Evolutionary conservation across 75 land plant genomes (phyloP), one percentile per base, ranked within the genome.

Genomic region (Picea sitchensis): DNA sequence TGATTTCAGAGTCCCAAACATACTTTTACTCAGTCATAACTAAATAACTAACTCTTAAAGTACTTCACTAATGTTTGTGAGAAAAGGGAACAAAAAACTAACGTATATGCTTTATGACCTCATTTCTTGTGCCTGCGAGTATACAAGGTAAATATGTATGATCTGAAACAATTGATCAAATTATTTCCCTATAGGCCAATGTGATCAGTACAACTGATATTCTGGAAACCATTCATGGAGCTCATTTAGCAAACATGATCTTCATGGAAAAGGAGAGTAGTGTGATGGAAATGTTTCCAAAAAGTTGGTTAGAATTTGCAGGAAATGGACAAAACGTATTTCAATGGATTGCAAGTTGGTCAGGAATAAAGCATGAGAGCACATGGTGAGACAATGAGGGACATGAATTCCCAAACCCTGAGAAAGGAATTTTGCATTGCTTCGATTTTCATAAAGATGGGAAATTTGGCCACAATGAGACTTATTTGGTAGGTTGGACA

Each of bases 281-380:
- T 5, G 83, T 96, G 60, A 93, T 96, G 93, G 98, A 96, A 82
- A 86, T 94, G 78, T 90, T 88, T 54, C 98, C 97, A 3, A 91
- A 87, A 58, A 94, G 96, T 6, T 96, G 98, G 98, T 64, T 85
- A 3, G 85, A 94, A 77, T 73, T 86, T 2, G 92, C 91, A 13
- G 94, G 98, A 4, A 76, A 78, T 2, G 96, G 96, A 2, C 94
- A 95, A 80, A 86, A 82, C 21, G 90, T 92, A 0, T 90, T 79
- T 71, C 92, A 85, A n/a, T 88, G 91, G 87, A 44, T 92, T 0
- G 92, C 98, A 0, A 81, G 78, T 59, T 89, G 90, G 90, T 82
- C 88, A 1, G 88, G 91, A 14, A 82, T 94, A 79, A 32, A 75
- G 3, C 95, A 96, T 62, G 83, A 80, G 44, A 95, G 94, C 0